phyloP scores from a whole-genome alignment of 2,329 filamentous ascomycete species.

The Cytospora schulzeri region DNA sequence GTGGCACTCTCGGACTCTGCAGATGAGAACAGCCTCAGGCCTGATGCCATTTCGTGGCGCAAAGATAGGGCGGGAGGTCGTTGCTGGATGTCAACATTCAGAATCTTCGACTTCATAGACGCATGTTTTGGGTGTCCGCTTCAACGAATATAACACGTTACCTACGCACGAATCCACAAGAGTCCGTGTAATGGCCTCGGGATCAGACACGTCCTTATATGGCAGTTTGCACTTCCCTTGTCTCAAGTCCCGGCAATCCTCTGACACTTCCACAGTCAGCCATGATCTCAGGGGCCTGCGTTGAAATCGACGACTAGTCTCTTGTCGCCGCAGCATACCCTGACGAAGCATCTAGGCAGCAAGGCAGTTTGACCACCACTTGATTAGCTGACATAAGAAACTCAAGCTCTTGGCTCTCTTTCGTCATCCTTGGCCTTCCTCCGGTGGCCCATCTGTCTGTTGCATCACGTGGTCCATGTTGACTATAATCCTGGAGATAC shows the following conservation, averaged over 20 bases:
- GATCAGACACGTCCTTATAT: not conserved
- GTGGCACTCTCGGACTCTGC: not conserved
- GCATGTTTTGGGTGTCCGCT: not conserved
- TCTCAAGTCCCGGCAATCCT: not conserved
- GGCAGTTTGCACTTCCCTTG: not conserved
- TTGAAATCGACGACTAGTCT: not conserved
- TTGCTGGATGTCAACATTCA: not conserved
- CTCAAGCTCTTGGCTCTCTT: not conserved
- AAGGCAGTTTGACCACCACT: not conserved
- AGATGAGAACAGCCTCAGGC: not conserved
- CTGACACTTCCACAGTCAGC: not conserved
- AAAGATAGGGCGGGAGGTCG: not conserved
- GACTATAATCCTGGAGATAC: not conserved
- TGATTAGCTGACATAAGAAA: not conserved
- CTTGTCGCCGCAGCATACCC: not conserved
- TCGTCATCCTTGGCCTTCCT: not conserved
- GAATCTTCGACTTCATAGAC: not conserved
- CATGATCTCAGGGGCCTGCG: not conserved
- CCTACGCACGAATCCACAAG: not conserved
- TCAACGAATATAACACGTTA: not conserved
- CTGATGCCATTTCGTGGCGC: not conserved
- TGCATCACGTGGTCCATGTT: not conserved
- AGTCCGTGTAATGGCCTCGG: not conserved
- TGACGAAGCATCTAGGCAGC: too few relatives aligned
- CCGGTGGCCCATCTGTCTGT: not conserved